Percentiles rank a stretch among this genome's conserved stretches.
Evolutionary conservation across 768 basidiomycete species (phyloP).

Genomic region (Serendipita vermifera): DNA sequence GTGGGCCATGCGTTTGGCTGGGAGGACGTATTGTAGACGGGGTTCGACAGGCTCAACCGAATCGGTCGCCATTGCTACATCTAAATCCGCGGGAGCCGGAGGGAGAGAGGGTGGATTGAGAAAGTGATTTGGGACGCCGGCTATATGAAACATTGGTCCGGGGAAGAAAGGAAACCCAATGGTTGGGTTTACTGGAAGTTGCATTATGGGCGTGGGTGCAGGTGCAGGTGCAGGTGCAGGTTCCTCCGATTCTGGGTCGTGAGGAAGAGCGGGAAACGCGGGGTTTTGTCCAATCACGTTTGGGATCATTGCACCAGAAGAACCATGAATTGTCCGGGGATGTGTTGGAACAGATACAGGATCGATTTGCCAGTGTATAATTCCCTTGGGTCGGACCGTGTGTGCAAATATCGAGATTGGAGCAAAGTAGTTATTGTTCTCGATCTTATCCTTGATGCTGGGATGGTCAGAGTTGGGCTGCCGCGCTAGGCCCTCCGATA

Average conservation of each 20-base stretch:
- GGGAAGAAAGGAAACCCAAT: slow-evolving; percentile 7
- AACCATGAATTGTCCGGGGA: too few relatives aligned
- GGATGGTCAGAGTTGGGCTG: slow-evolving; percentile 1
- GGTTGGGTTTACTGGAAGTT: not conserved
- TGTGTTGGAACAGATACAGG: not conserved
- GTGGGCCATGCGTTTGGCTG: not conserved
- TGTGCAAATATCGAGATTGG: slow-evolving; percentile 7
- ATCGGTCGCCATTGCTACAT: not conserved
- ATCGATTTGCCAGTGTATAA: not conserved
- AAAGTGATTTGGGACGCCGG: not conserved
- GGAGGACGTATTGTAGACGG: not conserved
- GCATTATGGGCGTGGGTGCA: not conserved
- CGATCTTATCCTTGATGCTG: not conserved
- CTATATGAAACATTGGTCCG: not conserved
- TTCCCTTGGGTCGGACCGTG: slow-evolving; percentile 3
- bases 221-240: too few relatives aligned
- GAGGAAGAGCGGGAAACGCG: not conserved
- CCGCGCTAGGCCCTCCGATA: not conserved
- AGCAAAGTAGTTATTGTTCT: not conserved
- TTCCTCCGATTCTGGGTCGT: not conserved
- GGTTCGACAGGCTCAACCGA: not conserved
- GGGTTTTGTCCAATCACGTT: slow-evolving; percentile 4
- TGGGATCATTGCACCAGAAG: not conserved
- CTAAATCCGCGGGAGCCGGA: not conserved
- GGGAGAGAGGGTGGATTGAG: not conserved